Percentiles rank a stretch among this genome's conserved stretches.
Conservation (phyloP, 2,329 filamentous ascomycete species). For the Curvularia spicifera region DNA sequence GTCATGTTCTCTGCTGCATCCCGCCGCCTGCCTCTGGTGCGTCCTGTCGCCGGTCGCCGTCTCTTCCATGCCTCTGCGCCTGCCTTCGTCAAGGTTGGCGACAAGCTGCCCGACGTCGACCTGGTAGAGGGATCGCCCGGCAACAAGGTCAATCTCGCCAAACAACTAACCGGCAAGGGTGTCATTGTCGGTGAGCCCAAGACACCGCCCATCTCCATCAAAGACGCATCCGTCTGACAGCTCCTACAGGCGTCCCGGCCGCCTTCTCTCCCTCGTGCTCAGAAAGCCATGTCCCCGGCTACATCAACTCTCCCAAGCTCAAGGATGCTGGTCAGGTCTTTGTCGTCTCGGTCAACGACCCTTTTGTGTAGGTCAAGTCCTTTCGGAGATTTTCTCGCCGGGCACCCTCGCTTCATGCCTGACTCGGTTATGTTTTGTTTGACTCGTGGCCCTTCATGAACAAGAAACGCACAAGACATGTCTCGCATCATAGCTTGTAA, state of each 20-base stretch:
- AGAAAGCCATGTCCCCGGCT: slow-evolving; percentile 79
- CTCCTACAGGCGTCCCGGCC: slow-evolving; percentile 47
- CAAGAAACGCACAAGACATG: slow-evolving; percentile 17
- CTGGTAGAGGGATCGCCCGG: slow-evolving; percentile 86
- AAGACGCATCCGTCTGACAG: slow-evolving; percentile 14
- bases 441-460: slow-evolving; percentile 21
- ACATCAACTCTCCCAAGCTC: slow-evolving; percentile 78
- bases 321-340: slow-evolving; percentile 84
- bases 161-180: slow-evolving; percentile 76
- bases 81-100: slow-evolving; percentile 75
- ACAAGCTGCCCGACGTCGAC: slow-evolving; percentile 77
- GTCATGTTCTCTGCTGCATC: slow-evolving; percentile 35
- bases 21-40: slow-evolving; percentile 37
- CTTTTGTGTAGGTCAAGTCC: slow-evolving; percentile 77
- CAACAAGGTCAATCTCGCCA: slow-evolving; percentile 86
- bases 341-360: slow-evolving; percentile 90
- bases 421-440: slow-evolving; percentile 9
- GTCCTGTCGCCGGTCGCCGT: slow-evolving; percentile 30
- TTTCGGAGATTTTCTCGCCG: neutral
- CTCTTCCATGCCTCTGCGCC: slow-evolving; percentile 70
- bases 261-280: slow-evolving; percentile 66
- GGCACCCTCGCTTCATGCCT: slow-evolving; percentile 18
- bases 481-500: slow-evolving; percentile 14
- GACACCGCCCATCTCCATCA: slow-evolving; percentile 5
- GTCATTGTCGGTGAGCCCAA: slow-evolving; percentile 67